phyloP scores from a whole-genome alignment of 805 yeast genomes.

The Lachancea kluyveri region DNA sequence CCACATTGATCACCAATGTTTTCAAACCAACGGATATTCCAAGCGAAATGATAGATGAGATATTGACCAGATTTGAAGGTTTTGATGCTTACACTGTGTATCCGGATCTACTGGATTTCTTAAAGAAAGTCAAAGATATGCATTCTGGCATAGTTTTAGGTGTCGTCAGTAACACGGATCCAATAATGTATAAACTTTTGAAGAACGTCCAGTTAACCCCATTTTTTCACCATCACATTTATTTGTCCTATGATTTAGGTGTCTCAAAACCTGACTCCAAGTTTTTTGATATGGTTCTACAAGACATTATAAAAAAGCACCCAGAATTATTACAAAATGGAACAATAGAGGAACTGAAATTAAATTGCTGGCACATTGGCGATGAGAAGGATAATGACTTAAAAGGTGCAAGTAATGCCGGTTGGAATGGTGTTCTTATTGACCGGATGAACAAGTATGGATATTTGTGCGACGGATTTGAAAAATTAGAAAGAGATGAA shows the following conservation, averaged over 20 bases:
- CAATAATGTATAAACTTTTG: conserved; percentile 41
- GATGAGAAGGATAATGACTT: conserved; percentile 54
- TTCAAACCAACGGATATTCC: conserved; percentile 34
- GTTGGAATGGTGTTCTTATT: conserved; percentile 55
- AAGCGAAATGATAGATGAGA: conserved; percentile 36
- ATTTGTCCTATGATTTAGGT: conserved; percentile 53
- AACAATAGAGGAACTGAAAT: conserved; percentile 16
- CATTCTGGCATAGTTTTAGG: conserved; percentile 35
- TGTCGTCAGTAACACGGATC: conserved; percentile 59
- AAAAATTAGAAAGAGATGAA: conserved; percentile 11
- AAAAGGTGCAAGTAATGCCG: conserved; percentile 44
- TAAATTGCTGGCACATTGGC: conserved; percentile 58
- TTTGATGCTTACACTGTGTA: conserved; percentile 46
- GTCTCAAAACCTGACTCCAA: conserved; percentile 43
- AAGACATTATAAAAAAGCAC: conserved; percentile 21
- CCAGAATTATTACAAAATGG: conserved; percentile 13
- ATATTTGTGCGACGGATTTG: conserved; percentile 11
- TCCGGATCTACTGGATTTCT: conserved; percentile 46
- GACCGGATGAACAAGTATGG: conserved; percentile 39
- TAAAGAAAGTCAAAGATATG: conserved; percentile 29
- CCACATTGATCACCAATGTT: conserved; percentile 37
- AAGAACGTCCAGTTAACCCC: conserved; percentile 39
- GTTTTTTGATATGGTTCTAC: conserved; percentile 40
- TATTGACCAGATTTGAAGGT: conserved; percentile 44
- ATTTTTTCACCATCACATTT: conserved; percentile 37